phyloP scores from a whole-genome alignment of 169 alveolate species.

The Eimeria mitis region DNA sequence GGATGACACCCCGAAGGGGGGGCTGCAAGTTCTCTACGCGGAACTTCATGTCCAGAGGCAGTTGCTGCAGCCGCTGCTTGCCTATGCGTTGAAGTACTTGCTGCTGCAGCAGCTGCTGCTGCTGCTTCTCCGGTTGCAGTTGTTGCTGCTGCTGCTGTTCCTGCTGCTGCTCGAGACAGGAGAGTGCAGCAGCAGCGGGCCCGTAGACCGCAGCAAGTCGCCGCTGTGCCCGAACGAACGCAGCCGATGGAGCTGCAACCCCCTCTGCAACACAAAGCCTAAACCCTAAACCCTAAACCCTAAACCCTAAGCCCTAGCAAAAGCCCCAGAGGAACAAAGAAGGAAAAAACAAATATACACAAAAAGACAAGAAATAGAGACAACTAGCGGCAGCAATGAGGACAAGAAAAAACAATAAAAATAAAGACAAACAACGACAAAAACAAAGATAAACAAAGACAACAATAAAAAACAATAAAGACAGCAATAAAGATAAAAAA shows the following conservation, averaged over 20 bases:
- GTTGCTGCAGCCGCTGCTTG: conserved; percentile 20
- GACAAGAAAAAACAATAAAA: neutral
- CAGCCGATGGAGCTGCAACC: neutral
- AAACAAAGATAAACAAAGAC: too few species aligned
- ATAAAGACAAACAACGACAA: neutral
- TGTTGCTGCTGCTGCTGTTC: neutral
- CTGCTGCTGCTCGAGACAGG: neutral
- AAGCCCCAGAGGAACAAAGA: neutral
- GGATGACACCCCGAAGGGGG: neutral
- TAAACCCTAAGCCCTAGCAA: neutral
- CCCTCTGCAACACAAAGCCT: neutral
- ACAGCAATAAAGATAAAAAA: too few species aligned
- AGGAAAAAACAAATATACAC: neutral
- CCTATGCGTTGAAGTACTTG: neutral
- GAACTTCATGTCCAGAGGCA: neutral
- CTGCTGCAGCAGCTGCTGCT: conserved; percentile 9
- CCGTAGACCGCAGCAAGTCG: neutral
- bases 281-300: too few species aligned
- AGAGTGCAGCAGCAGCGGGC: neutral
- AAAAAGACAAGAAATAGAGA: neutral
- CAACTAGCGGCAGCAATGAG: too few species aligned
- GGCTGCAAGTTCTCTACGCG: neutral
- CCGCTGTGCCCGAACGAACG: neutral
- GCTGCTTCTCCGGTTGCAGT: neutral
- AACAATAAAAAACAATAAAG: neutral